Percentiles rank a stretch among this genome's conserved stretches.
These are phyloP conservation scores for Wickerhamiella brachini DNA, from an alignment of 805 yeast species.

Conservation along the genomic window DNA sequence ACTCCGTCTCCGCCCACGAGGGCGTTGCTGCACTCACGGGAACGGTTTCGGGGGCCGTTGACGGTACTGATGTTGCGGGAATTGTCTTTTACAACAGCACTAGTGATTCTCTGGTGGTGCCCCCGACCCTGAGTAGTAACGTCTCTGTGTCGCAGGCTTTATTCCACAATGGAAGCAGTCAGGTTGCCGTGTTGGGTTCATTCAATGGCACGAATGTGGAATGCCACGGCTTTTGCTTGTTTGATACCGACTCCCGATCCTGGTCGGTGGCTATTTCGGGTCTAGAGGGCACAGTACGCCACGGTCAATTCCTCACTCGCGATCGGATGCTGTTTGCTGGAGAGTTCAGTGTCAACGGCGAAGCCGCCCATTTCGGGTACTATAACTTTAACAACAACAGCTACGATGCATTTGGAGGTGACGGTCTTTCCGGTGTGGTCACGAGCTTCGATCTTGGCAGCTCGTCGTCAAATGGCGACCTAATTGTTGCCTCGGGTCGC, in stretches of 20 bases:
- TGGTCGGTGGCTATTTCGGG: slow-evolving; percentile 4
- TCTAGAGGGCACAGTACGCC: neutral
- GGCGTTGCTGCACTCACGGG: neutral
- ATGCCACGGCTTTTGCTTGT: slow-evolving; percentile 36
- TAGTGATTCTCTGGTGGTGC: neutral
- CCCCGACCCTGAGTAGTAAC: slow-evolving; percentile 2
- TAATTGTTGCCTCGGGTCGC: slow-evolving; percentile 33
- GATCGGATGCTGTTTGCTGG: slow-evolving; percentile 38
- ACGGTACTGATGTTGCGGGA: neutral
- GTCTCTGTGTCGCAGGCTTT: slow-evolving; percentile 1
- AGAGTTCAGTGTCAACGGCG: slow-evolving; percentile 31
- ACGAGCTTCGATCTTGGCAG: slow-evolving; percentile 17
- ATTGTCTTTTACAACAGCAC: neutral
- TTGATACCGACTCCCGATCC: slow-evolving; percentile 31
- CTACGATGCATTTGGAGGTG: neutral
- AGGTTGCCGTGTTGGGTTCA: slow-evolving; percentile 8
- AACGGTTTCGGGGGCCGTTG: neutral
- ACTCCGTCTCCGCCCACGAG: neutral
- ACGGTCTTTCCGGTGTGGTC: neutral
- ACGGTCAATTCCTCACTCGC: slow-evolving; percentile 29
- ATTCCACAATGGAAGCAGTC: slow-evolving; percentile 8
- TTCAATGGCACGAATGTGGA: slow-evolving; percentile 2
- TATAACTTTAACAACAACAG: slow-evolving; percentile 35
- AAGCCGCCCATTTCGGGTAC: slow-evolving; percentile 32
- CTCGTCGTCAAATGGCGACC: slow-evolving; percentile 28